phyloP scores from a whole-genome alignment of 495 filamentous ascomycete genomes.

The Aspergillus sparsus region DNA sequence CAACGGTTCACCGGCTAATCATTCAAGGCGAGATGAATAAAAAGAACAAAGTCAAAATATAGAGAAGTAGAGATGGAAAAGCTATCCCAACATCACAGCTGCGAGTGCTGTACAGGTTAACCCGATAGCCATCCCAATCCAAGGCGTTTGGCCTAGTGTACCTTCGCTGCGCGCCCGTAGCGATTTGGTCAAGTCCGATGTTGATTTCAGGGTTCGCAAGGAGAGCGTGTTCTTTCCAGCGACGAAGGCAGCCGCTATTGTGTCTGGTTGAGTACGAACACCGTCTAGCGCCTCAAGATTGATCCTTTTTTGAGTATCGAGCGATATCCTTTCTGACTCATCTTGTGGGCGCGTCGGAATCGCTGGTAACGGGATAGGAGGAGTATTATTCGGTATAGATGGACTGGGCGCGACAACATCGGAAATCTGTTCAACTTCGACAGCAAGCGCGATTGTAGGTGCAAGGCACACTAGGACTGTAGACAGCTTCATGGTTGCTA shows the following conservation, averaged over 20 bases:
- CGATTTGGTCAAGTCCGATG: conserved; percentile 25
- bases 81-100: conserved; percentile 47
- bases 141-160: conserved; percentile 48
- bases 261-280: conserved; percentile 13
- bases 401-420: conserved; percentile 25
- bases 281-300: conserved; percentile 10
- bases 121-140: conserved; percentile 53
- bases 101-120: conserved; percentile 47
- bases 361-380: conserved; percentile 34
- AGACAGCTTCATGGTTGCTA: conserved; percentile 37
- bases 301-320: conserved; percentile 19
- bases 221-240: conserved; percentile 21
- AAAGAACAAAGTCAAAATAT: neutral
- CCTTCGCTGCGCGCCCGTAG: conserved; percentile 47
- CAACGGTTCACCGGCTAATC: neutral
- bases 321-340: conserved; percentile 4
- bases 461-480: conserved; percentile 34
- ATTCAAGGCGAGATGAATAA: neutral
- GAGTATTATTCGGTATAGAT: conserved; percentile 30
- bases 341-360: conserved; percentile 16
- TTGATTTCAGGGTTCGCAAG: conserved; percentile 25
- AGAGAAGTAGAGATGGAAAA: neutral
- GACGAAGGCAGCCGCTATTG: conserved; percentile 16
- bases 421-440: conserved; percentile 25
- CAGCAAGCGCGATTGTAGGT: conserved; percentile 37